Percentiles rank a stretch among this genome's conserved stretches.
phyloP scores from a whole-genome alignment of 1,284 basidiomycete species.

The Cystobasidium pallidum region DNA sequence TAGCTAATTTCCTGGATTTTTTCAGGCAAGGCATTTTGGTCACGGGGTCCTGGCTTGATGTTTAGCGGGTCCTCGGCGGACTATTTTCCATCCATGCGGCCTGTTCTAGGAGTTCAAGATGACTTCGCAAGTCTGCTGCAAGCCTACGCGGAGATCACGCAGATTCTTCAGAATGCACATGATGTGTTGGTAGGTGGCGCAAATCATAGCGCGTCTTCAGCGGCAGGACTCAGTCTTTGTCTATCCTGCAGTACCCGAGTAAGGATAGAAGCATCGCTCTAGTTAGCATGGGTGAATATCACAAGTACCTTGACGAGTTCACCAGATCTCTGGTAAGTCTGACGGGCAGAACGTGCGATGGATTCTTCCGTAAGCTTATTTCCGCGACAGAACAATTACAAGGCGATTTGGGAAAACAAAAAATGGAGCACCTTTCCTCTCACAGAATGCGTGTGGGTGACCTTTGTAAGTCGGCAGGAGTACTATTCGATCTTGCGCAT shows the following conservation, averaged over 20 bases:
- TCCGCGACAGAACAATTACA: conserved; percentile 49
- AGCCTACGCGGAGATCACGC: conserved; percentile 56
- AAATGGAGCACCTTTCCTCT: conserved; percentile 53
- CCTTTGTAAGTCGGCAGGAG: conserved; percentile 39
- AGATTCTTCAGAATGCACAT: conserved; percentile 59
- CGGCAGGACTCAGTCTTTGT: too few relatives aligned
- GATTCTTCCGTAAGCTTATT: background rate
- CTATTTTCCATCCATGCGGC: conserved; percentile 56
- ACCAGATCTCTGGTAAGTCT: conserved; percentile 38
- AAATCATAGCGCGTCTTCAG: too few relatives aligned
- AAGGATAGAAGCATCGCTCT: conserved; percentile 56
- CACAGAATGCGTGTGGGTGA: conserved; percentile 51
- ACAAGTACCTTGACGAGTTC: conserved; percentile 57
- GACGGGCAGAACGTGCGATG: too few relatives aligned
- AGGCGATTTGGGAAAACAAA: conserved; percentile 54
- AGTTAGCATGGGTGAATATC: conserved; percentile 59
- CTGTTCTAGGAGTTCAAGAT: conserved; percentile 48
- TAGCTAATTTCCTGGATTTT: background rate
- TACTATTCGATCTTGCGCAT: background rate
- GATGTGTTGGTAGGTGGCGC: conserved; percentile 54
- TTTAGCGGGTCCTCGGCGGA: conserved; percentile 50
- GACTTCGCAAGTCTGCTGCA: conserved; percentile 51
- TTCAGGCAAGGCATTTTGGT: conserved; percentile 57
- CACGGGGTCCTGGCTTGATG: conserved; percentile 47
- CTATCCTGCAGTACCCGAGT: conserved; percentile 55